These are phyloP conservation scores for Stellera chamaejasme DNA, from an alignment of 345 rosid genomes.

Conservation along the genomic window DNA sequence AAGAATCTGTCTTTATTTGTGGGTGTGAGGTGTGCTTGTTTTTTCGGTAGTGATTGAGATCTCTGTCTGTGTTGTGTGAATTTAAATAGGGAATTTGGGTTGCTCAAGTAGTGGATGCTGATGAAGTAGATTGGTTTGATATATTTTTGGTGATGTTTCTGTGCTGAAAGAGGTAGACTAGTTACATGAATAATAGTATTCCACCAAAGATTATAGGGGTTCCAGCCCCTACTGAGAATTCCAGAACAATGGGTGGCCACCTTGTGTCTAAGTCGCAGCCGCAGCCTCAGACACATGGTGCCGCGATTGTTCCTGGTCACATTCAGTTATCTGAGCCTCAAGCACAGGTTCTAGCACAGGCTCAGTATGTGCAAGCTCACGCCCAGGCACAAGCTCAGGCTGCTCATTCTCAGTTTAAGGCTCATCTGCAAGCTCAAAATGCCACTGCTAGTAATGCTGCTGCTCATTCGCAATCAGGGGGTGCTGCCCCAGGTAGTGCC, in stretches of 20 bases:
- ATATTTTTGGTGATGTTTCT: slow-evolving; percentile 8
- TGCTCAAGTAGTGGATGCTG: neutral
- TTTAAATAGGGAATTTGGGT: neutral
- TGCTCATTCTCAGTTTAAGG: slow-evolving; percentile 18
- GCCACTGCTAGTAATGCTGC: slow-evolving; percentile 18
- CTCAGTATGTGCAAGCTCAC: slow-evolving; percentile 32
- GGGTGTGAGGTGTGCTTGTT: neutral
- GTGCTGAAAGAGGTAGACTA: neutral
- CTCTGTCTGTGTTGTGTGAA: too few species aligned
- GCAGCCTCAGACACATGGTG: slow-evolving; percentile 29
- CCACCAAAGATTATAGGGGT: slow-evolving; percentile 24
- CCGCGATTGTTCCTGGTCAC: slow-evolving; percentile 35
- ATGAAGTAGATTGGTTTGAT: slow-evolving; percentile 11
- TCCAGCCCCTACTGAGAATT: slow-evolving; percentile 22
- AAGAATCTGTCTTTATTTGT: too few species aligned
- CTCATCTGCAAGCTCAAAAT: slow-evolving; percentile 23
- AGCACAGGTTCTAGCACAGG: slow-evolving; percentile 24
- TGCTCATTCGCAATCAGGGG: slow-evolving; percentile 22
- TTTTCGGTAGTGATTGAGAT: neutral
- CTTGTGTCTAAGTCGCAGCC: slow-evolving; percentile 26
- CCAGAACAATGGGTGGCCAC: slow-evolving; percentile 24
- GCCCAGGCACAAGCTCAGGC: slow-evolving; percentile 22
- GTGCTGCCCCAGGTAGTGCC: slow-evolving; percentile 35
- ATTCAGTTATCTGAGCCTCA: slow-evolving; percentile 48
- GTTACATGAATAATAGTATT: slow-evolving; percentile 28